Percentiles rank a stretch among this genome's conserved stretches.
Evolutionary conservation across 2,329 filamentous ascomycete genomes (phyloP).

Genomic region (Microdochium trichocladiopsis): DNA sequence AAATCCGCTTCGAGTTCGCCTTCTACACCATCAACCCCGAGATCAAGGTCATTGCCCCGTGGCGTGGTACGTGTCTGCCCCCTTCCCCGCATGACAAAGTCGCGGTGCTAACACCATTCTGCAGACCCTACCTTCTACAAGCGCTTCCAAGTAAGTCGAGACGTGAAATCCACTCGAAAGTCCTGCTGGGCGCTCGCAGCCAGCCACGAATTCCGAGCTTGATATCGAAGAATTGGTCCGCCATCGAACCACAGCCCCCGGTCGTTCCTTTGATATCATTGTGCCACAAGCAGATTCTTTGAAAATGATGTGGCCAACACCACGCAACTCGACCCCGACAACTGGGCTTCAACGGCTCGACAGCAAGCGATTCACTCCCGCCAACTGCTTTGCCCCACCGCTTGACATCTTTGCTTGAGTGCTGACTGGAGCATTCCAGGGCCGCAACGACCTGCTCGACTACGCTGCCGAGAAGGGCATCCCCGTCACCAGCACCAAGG

Average conservation of each 20-base stretch:
- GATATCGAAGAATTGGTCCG: too few species aligned
- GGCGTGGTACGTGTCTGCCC: slow-evolving; percentile 35
- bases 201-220: too few species aligned
- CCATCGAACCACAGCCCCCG: too few species aligned
- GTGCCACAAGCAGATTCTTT: too few species aligned
- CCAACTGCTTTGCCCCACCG: too few species aligned
- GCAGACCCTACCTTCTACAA: slow-evolving; percentile 60
- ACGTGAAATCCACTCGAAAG: too few species aligned
- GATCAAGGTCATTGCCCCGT: slow-evolving; percentile 70
- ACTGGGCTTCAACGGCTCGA: too few species aligned
- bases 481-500: slow-evolving; percentile 66
- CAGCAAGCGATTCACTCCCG: too few species aligned
- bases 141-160: slow-evolving; percentile 44
- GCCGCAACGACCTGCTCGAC: slow-evolving; percentile 65
- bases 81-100: neutral
- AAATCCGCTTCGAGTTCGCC: slow-evolving; percentile 26
- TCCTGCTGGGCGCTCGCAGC: too few species aligned
- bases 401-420: slow-evolving; percentile 1
- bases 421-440: slow-evolving; percentile 20
- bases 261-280: too few species aligned
- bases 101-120: neutral
- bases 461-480: slow-evolving; percentile 62
- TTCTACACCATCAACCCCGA: slow-evolving; percentile 55
- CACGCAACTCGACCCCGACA: too few species aligned
- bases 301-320: too few species aligned